phyloP scores from a whole-genome alignment of 371 early-diverging fungal species.

The Apophysomyces ossiformis region DNA sequence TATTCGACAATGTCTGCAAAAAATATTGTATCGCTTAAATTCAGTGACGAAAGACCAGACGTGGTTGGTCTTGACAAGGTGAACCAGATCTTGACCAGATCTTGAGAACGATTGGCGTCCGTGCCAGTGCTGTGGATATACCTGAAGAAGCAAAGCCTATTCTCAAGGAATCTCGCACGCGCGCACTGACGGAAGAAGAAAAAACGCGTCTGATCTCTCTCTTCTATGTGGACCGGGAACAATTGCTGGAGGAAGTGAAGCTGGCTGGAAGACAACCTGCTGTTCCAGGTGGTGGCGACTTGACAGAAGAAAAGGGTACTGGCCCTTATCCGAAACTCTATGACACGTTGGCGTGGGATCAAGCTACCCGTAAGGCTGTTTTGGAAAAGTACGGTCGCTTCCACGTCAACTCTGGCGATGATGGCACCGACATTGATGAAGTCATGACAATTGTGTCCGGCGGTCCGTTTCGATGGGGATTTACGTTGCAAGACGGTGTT shows the following conservation, averaged over 20 bases:
- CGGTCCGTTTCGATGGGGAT: not conserved
- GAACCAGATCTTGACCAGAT: not conserved
- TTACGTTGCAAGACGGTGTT: not conserved
- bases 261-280: slow-evolving; percentile 2
- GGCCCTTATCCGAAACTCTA: not conserved
- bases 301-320: not conserved
- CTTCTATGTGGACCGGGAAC: not conserved
- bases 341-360: not conserved
- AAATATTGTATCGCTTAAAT: not conserved
- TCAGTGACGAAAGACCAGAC: slow-evolving; percentile 1
- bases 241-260: not conserved
- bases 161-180: not conserved
- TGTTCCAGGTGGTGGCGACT: not conserved
- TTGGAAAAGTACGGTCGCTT: not conserved
- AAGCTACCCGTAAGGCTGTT: not conserved
- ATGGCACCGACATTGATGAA: not conserved
- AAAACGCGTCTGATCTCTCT: not conserved
- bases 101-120: not conserved
- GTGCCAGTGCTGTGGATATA: not conserved
- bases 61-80: not conserved
- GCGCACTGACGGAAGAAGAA: not conserved
- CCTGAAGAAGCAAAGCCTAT: not conserved
- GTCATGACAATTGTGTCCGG: not conserved
- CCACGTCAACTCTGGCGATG: not conserved
- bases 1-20: not conserved